Conservation (phyloP, 2,329 filamentous ascomycete species). For the Ophiostoma sp. region DNA sequence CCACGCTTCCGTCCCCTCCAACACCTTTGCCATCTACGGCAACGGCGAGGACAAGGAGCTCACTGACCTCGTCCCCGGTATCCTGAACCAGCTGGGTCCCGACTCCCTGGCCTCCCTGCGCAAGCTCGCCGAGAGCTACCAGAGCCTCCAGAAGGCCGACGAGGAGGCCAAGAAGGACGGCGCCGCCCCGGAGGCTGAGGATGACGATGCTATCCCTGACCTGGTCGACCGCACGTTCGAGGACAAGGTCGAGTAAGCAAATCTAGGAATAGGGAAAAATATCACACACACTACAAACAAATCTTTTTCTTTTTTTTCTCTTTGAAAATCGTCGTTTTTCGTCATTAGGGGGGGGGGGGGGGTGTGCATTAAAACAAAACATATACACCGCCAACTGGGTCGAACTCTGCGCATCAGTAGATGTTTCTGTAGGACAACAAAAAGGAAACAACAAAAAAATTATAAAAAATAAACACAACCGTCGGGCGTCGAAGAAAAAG, state of each 20-base stretch:
- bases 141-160: conserved; percentile 91
- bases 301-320: neutral
- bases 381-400: neutral
- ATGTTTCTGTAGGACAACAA: conserved; percentile 6
- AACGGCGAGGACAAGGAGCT: conserved; percentile 99
- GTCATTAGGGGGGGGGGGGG: neutral
- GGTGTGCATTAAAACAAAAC: conserved; percentile 6
- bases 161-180: conserved; percentile 76
- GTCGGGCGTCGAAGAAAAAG: neutral
- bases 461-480: conserved; percentile 6
- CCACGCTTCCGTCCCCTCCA: conserved; percentile 93
- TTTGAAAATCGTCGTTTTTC: neutral
- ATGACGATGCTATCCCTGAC: conserved; percentile 94
- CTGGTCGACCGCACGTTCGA: conserved; percentile 98
- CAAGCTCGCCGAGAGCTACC: conserved; percentile 99
- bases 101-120: conserved; percentile 96
- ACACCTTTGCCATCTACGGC: conserved; percentile 99
- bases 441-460: conserved; percentile 15
- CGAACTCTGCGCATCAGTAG: neutral
- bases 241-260: conserved; percentile 83
- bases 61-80: conserved; percentile 97
- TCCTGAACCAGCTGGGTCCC: conserved; percentile 98
- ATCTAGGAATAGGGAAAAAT: neutral
- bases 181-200: conserved; percentile 72
- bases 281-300: neutral